Conservation (phyloP, 768 basidiomycete genomes). For the Rhizopogon roseolus region DNA sequence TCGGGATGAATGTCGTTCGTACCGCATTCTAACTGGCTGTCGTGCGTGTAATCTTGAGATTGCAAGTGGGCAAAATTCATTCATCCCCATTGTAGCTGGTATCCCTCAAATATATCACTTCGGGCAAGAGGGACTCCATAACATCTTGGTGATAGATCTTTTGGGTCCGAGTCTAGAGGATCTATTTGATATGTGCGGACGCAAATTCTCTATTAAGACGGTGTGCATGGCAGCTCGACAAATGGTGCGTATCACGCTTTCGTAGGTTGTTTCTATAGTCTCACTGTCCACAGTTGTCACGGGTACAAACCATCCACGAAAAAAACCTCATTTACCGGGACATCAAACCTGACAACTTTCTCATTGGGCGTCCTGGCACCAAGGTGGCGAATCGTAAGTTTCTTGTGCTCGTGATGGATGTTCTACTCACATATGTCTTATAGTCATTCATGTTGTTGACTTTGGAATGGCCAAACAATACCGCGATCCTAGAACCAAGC, state of each 20-base stretch:
- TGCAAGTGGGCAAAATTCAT: constrained; percentile 7
- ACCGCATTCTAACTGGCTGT: constrained; percentile 85
- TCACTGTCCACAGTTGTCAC: constrained; percentile 58
- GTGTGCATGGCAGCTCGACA: constrained; percentile 99
- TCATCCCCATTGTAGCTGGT: constrained; percentile 55
- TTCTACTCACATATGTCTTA: neutral
- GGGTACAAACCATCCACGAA: constrained; percentile 98
- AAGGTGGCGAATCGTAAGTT: constrained; percentile 76
- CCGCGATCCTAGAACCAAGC: constrained; percentile 97
- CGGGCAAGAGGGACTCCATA: constrained; percentile 97
- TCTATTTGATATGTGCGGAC: constrained; percentile 97
- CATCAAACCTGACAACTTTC: constrained; percentile 99
- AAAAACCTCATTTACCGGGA: constrained; percentile 99
- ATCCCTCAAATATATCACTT: constrained; percentile 99
- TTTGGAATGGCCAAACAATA: constrained; percentile 99
- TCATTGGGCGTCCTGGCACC: constrained; percentile 90
- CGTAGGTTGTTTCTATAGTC: constrained; percentile 2
- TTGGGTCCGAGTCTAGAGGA: constrained; percentile 96
- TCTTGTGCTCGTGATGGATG: constrained; percentile 1
- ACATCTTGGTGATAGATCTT: constrained; percentile 97
- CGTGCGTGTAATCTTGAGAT: constrained; percentile 48
- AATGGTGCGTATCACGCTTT: constrained; percentile 55
- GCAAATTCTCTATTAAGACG: constrained; percentile 97
- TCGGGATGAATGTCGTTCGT: constrained; percentile 97
- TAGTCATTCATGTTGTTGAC: constrained; percentile 91